Conservation (phyloP, 352 stramenopile species). For the Hyaloperonospora brassicae region DNA sequence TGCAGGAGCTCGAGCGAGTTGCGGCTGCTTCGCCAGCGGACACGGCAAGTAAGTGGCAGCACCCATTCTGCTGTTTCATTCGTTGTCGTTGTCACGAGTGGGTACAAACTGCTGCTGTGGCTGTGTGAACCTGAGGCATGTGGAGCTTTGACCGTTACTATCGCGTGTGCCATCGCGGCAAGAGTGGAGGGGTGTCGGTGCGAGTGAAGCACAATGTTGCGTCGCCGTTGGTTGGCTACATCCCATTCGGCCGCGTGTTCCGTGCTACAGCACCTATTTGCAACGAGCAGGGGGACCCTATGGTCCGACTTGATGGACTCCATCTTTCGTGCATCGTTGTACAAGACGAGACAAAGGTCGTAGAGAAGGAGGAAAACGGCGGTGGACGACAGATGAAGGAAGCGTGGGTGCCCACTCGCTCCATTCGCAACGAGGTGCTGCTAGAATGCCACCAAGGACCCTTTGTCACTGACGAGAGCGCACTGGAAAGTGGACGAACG, state of each 20-base stretch:
- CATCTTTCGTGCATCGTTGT: conserved; percentile 29
- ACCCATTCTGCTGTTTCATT: background rate
- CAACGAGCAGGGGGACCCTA: conserved; percentile 69
- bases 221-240: conserved; percentile 49
- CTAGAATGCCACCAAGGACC: conserved; percentile 50
- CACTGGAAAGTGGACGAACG: background rate
- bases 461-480: conserved; percentile 13
- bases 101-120: background rate
- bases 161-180: conserved; percentile 59
- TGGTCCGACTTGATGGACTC: conserved; percentile 54
- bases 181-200: conserved; percentile 55
- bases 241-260: conserved; percentile 62
- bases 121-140: conserved; percentile 27
- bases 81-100: too few species aligned
- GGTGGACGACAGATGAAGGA: conserved; percentile 24
- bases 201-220: conserved; percentile 62
- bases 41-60: conserved; percentile 18
- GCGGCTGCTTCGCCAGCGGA: conserved; percentile 20
- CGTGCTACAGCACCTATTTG: conserved; percentile 42
- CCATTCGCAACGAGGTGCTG: conserved; percentile 65
- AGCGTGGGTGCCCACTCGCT: conserved; percentile 61
- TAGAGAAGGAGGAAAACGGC: conserved; percentile 10
- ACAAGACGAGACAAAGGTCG: conserved; percentile 11
- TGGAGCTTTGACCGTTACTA: conserved; percentile 62
- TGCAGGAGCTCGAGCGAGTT: conserved; percentile 39